Conservation (phyloP, 2,329 filamentous ascomycete genomes). For the Sclerotinia minor region DNA sequence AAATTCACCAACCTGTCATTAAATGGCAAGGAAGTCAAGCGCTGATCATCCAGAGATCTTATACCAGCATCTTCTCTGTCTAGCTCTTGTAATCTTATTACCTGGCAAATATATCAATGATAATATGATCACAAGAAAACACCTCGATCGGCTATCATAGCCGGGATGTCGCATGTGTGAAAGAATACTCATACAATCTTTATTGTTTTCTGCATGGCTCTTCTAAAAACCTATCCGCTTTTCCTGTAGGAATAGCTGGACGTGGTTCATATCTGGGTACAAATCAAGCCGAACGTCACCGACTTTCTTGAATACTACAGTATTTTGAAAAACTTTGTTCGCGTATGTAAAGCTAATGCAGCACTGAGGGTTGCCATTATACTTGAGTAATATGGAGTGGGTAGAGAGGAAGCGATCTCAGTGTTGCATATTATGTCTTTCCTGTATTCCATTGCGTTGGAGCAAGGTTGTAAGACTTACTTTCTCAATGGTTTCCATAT, state of each 20-base stretch:
- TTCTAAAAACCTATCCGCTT: conserved; percentile 35
- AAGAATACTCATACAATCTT: conserved; percentile 17
- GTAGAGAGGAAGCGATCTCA: conserved; percentile 20
- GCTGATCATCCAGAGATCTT: too few relatives aligned
- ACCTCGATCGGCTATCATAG: neutral
- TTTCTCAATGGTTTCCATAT: conserved; percentile 27
- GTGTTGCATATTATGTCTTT: conserved; percentile 25
- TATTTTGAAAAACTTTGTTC: conserved; percentile 25
- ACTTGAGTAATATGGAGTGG: conserved; percentile 28
- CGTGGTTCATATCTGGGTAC: conserved; percentile 9
- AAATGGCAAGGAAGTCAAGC: neutral
- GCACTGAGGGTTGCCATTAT: conserved; percentile 30
- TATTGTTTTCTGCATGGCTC: conserved; percentile 26
- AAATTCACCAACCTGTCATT: neutral
- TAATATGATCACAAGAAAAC: conserved; percentile 29
- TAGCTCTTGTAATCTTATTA: conserved; percentile 22
- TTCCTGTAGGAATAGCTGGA: conserved; percentile 32
- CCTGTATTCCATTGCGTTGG: conserved; percentile 24
- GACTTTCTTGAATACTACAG: conserved; percentile 34
- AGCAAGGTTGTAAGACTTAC: conserved; percentile 17
- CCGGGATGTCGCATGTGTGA: neutral
- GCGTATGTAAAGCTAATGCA: conserved; percentile 30
- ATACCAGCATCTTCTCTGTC: neutral
- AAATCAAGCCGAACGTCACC: conserved; percentile 31
- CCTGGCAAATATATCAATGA: conserved; percentile 21